Percentiles rank a stretch among this genome's conserved stretches.
phyloP scores from a whole-genome alignment of 768 basidiomycete genomes.

The Clavaria fumosa region DNA sequence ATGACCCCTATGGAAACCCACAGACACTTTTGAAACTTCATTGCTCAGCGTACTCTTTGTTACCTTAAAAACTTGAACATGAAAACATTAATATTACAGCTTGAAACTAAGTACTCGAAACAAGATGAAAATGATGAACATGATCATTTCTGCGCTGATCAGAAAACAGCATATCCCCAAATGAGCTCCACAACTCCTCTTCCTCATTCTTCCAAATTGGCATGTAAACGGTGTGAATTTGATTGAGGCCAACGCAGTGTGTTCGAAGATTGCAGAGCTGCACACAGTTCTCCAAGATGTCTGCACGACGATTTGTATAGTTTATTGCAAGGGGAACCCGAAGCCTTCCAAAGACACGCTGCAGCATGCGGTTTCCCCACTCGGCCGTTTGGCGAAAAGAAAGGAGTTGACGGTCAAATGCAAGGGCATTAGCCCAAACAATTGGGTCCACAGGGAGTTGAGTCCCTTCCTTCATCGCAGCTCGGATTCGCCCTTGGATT shows the following conservation, averaged over 20 bases:
- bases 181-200: constrained; percentile 21
- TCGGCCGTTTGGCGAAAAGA: constrained; percentile 34
- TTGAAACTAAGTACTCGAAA: constrained; percentile 11
- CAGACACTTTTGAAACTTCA: too few species aligned
- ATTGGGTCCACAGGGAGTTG: constrained; percentile 9
- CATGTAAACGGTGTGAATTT: constrained; percentile 28
- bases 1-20: too few species aligned
- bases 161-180: constrained; percentile 25
- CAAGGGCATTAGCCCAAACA: constrained; percentile 13
- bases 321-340: constrained; percentile 25
- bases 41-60: too few species aligned
- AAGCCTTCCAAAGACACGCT: constrained; percentile 31
- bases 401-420: constrained; percentile 24
- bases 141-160: constrained; percentile 20
- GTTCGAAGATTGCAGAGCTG: constrained; percentile 23
- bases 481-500: constrained; percentile 16
- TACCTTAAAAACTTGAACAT: not conserved
- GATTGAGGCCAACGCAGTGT: constrained; percentile 23
- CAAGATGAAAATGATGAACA: constrained; percentile 22
- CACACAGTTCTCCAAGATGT: constrained; percentile 24
- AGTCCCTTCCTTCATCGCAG: constrained; percentile 23
- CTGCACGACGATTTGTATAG: constrained; percentile 12
- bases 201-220: constrained; percentile 21
- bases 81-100: constrained; percentile 1
- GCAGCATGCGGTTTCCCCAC: constrained; percentile 33